Evolutionary conservation across 139 green algal genomes (phyloP).

Genomic region (Microglena sp.): DNA sequence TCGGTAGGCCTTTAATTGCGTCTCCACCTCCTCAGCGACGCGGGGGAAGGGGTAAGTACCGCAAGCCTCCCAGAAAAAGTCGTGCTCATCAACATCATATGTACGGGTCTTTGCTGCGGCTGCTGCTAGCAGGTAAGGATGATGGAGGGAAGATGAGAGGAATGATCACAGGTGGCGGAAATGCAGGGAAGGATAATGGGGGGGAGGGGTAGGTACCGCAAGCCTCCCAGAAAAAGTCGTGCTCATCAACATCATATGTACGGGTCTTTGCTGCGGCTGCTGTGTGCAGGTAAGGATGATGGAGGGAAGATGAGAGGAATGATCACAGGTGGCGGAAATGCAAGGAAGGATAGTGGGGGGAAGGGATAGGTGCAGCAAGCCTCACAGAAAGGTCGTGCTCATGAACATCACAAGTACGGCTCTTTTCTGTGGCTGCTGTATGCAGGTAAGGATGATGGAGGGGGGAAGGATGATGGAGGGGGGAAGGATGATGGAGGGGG

Average conservation of each 20-base stretch:
- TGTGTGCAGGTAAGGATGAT: not conserved
- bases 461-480: not conserved
- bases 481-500: too few relatives aligned
- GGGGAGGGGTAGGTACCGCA: slow-evolving; percentile 65
- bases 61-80: slow-evolving; percentile 74
- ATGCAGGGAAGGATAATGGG: too few relatives aligned
- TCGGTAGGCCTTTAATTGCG: slow-evolving; percentile 73
- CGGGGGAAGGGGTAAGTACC: slow-evolving; percentile 64
- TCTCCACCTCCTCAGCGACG: slow-evolving; percentile 68
- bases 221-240: slow-evolving; percentile 72
- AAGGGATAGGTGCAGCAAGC: slow-evolving; percentile 56
- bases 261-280: slow-evolving; percentile 36
- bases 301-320: not conserved
- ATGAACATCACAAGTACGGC: slow-evolving; percentile 82
- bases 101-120: slow-evolving; percentile 39
- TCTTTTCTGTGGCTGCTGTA: slow-evolving; percentile 22
- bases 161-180: too few relatives aligned
- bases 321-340: too few relatives aligned
- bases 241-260: slow-evolving; percentile 78
- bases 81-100: slow-evolving; percentile 79
- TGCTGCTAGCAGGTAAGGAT: slow-evolving; percentile 1
- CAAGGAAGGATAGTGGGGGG: too few relatives aligned
- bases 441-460: not conserved
- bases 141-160: not conserved
- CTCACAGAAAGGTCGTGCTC: slow-evolving; percentile 76